Base-by-base conservation (phyloP, 169 alveolate species). In the Plasmodium ovale region DNA sequence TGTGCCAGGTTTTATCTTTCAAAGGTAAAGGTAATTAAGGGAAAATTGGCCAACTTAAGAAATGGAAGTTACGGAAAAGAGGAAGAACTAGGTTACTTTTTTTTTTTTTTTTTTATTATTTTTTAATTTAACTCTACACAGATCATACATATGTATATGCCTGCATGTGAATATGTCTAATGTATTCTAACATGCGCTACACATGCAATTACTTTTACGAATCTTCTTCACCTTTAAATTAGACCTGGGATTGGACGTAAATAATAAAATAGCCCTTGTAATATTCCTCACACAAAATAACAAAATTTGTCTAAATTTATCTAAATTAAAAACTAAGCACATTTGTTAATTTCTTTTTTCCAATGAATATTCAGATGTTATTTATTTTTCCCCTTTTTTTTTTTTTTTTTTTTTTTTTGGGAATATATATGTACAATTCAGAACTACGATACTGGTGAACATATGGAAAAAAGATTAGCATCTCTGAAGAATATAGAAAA, bases 401-500 rank as follows among this genome's bases (percentile, higher is more conserved):
- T n/a, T n/a, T n/a, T n/a, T n/a, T n/a, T n/a, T n/a, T n/a, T n/a
- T n/a, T n/a, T n/a, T n/a, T n/a, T n/a, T n/a, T n/a, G n/a, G n/a
- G n/a, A n/a, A n/a, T n/a, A n/a, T n/a, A n/a, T n/a, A n/a, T 54
- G 14, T 42, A 27, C 35, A 19, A 59, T 25, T 31, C 29, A 73
- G 88, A 35, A 60, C 27, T 25, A 73, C 51, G 65, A 73, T 14
- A 19, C 29, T 2, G 68, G 69, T n/a, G 23, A 39, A 29, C 35
- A 59, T 19, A 65, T 82, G 62, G 51, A 65, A 69, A 53, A 82
- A 65, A 65, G 90, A 42, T 33, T 82, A 33, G 84, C 44, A 23
- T 79, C 90, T n/a, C 54, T 82, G 58, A 49, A 23, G 59, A 51
- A 82, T 35, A 82, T 82, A 53, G 90, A 82, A 82, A 82, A 65